phyloP scores from a whole-genome alignment of 179 eudicot species.

The Nepenthes alata region DNA sequence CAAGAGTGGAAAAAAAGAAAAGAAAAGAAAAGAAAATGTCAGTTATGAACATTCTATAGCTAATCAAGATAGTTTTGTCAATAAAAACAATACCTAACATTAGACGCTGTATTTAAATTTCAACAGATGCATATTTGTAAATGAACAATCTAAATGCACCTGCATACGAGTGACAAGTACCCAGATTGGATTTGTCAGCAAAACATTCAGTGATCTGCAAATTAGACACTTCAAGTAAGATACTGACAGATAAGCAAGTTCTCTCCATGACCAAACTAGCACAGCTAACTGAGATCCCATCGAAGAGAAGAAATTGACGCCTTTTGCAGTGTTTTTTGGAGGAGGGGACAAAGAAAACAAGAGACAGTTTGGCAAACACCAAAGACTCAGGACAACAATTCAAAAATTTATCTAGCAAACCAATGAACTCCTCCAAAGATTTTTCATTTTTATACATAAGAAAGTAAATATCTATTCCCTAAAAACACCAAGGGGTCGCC shows the following conservation, averaged over 20 bases:
- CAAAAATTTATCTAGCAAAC: background rate
- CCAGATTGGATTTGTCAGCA: conserved; percentile 90
- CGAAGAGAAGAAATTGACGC: background rate
- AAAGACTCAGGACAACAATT: background rate
- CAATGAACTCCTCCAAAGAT: background rate
- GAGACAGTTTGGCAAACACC: background rate
- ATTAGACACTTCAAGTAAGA: conserved; percentile 8
- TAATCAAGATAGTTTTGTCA: too few species aligned
- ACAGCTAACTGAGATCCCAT: background rate
- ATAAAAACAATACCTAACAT: too few species aligned
- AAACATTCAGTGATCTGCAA: conserved; percentile 77
- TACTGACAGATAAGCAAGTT: conserved; percentile 1
- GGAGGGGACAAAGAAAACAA: too few species aligned
- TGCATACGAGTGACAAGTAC: conserved; percentile 99
- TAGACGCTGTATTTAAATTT: background rate
- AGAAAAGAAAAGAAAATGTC: too few species aligned
- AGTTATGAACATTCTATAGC: too few species aligned
- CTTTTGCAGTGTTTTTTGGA: background rate
- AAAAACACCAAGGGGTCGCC: too few species aligned
- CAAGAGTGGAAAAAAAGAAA: too few species aligned
- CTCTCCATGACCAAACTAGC: background rate
- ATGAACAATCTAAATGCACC: conserved; percentile 27
- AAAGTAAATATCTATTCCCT: too few species aligned
- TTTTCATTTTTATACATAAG: too few species aligned
- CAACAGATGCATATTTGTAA: conserved; percentile 1